These are phyloP conservation scores for Xylariales sp. DNA, from an alignment of 2,329 filamentous ascomycete genomes.

Conservation along the genomic window DNA sequence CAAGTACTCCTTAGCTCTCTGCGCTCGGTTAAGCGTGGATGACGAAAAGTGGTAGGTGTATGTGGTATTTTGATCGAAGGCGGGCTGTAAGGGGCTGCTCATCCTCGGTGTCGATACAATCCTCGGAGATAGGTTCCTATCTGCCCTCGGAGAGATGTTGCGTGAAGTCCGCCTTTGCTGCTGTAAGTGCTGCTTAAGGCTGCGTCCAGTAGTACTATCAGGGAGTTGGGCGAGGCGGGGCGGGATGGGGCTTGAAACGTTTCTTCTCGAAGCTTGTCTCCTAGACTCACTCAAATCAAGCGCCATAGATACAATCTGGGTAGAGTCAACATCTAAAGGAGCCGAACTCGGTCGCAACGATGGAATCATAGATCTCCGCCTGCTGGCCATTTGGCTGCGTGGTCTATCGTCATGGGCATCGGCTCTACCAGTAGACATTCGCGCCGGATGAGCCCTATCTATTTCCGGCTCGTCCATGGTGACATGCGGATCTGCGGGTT, in stretches of 20 bases:
- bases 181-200: conserved; percentile 75
- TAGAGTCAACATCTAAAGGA: conserved; percentile 76
- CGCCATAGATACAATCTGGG: conserved; percentile 93
- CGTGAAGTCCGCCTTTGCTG: conserved; percentile 74
- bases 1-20: conserved; percentile 85
- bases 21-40: conserved; percentile 82
- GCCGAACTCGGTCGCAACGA: conserved; percentile 43
- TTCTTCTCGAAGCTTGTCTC: conserved; percentile 71
- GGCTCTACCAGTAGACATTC: conserved; percentile 31
- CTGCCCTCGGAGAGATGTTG: conserved; percentile 69
- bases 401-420: conserved; percentile 42
- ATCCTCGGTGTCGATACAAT: conserved; percentile 55
- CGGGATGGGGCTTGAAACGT: conserved; percentile 62
- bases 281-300: conserved; percentile 87
- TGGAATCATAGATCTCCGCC: conserved; percentile 43
- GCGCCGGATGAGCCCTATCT: conserved; percentile 32
- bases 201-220: conserved; percentile 65
- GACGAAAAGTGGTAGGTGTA: conserved; percentile 77
- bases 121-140: conserved; percentile 56
- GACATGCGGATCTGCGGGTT: conserved; percentile 25
- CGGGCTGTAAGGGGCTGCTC: conserved; percentile 59
- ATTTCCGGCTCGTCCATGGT: conserved; percentile 37
- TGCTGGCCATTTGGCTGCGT: conserved; percentile 43
- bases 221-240: conserved; percentile 65
- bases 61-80: conserved; percentile 60